These are phyloP conservation scores for Mycena venus DNA, from an alignment of 768 basidiomycete genomes.

Conservation along the genomic window DNA sequence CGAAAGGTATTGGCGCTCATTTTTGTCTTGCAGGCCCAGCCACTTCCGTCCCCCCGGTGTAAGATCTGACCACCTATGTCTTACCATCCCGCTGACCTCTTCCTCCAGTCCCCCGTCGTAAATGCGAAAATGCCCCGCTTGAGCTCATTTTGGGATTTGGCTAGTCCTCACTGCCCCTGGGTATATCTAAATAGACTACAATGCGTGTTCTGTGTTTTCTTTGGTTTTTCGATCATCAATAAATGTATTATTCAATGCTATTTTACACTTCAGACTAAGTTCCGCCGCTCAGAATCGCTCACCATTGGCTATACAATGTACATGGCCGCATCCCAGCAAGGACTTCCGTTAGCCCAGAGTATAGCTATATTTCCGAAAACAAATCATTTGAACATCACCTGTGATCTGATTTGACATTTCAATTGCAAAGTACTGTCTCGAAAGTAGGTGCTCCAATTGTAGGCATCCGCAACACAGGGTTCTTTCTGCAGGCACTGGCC, in stretches of 20 bases:
- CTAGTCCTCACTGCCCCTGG: background rate
- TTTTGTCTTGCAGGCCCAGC: constrained; percentile 5
- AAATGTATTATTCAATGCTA: background rate
- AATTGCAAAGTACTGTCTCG: no score
- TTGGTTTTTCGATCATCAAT: background rate
- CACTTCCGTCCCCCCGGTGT: constrained; percentile 36
- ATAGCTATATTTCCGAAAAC: no score
- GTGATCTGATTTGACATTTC: no score
- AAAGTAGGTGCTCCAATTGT: no score
- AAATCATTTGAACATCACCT: no score
- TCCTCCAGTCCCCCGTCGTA: background rate
- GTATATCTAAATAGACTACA: background rate
- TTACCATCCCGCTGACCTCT: background rate
- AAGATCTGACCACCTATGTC: constrained; percentile 2
- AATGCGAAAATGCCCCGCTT: background rate
- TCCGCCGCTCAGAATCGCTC: no score
- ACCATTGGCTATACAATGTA: no score
- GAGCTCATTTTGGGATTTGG: background rate
- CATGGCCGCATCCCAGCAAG: no score
- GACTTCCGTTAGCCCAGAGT: no score
- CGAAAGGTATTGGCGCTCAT: background rate
- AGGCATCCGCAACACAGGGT: no score
- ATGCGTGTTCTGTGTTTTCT: background rate
- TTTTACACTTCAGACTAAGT: no score
- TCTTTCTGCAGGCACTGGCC: no score